Evolutionary conservation across 306 rosid species (phyloP), one percentile per base, ranked within the genome.

Genomic region (Prunus mira): DNA sequence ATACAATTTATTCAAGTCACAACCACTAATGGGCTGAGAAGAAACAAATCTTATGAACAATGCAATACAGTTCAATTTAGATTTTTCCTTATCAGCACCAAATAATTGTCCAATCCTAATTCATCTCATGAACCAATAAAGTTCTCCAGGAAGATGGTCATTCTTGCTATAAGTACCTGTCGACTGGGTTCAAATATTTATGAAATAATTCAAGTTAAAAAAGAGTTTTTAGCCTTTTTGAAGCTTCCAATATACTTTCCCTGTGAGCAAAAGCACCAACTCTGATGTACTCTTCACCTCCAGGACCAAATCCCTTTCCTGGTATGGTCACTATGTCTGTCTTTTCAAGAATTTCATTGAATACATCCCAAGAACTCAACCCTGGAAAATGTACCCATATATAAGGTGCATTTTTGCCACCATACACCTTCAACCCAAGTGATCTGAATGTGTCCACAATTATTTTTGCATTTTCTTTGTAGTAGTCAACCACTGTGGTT

Each of bases 221-320:
- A 38, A 63, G 54, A 9, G 64, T 58, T 24, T n/a, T 69, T 25
- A 88, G 77, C 81, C 90, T 83, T 62, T 27, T 41, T 18, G 90
- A 88, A 76, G 93, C 93, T 76, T 91, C 96, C 62, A 88, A 20
- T 15, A 88, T 74, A 28, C 46, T 20, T 55, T 87, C 84, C 69
- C 86, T 84, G 3, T 43, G 86, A 71, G 90, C 90, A 72, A 91
- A 89, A 0, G 89, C 86, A 74, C 96, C 83, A 17, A 91, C 74
- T 73, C 96, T 74, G 18, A 91, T 52, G 45, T 82, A 86, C 54
- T 70, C 88, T 72, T 89, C 91, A 10, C 93, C 93, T 12, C 73
- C 88, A n/a, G 96, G 93, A n/a, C 93, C 96, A 61, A 91, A 89
- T 19, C 93, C 96, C 12, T 75, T 67, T 0, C 96, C 96, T 0